Conservation (phyloP, 257 asterid species). For the Scutellaria baicalensis region DNA sequence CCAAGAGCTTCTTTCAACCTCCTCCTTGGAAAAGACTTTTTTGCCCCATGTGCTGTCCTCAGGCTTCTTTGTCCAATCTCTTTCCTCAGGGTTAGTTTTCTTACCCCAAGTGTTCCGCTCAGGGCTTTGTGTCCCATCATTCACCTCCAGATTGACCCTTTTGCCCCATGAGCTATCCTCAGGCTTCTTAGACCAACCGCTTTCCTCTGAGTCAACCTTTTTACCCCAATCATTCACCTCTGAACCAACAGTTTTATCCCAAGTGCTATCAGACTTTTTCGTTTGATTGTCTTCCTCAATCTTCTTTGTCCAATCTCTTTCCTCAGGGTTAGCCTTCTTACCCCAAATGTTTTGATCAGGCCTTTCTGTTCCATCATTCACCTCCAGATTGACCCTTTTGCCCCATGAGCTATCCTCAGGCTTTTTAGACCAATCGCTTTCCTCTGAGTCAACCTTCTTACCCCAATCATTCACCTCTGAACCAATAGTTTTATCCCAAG, state of each 20-base stretch:
- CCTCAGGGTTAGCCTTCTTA: too few species aligned
- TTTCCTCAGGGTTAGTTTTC: slow-evolving; percentile 4
- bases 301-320: too few species aligned
- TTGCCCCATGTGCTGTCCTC: slow-evolving; percentile 20
- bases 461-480: not conserved
- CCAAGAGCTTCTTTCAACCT: not conserved
- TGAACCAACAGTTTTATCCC: too few species aligned
- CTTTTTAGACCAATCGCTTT: not conserved
- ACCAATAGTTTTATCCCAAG: not conserved
- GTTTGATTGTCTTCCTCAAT: too few species aligned
- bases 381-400: slow-evolving; percentile 16
- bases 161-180: slow-evolving; percentile 20
- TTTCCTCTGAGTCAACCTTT: slow-evolving; percentile 6
- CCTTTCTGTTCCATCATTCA: too few species aligned
- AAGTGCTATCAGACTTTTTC: too few species aligned
- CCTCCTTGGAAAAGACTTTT: not conserved
- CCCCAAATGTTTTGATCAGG: too few species aligned
- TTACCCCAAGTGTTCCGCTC: slow-evolving; percentile 21
- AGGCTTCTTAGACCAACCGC: not conserved
- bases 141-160: slow-evolving; percentile 5
- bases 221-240: too few species aligned
- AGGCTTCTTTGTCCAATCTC: not conserved
- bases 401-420: slow-evolving; percentile 4
- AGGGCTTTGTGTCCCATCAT: not conserved
- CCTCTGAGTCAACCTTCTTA: not conserved